A percentile compares a stretch with the other conserved stretches of the same genome.
phyloP scores from a whole-genome alignment of 73 alveolate species.

The Tetrahymena thermophila region DNA sequence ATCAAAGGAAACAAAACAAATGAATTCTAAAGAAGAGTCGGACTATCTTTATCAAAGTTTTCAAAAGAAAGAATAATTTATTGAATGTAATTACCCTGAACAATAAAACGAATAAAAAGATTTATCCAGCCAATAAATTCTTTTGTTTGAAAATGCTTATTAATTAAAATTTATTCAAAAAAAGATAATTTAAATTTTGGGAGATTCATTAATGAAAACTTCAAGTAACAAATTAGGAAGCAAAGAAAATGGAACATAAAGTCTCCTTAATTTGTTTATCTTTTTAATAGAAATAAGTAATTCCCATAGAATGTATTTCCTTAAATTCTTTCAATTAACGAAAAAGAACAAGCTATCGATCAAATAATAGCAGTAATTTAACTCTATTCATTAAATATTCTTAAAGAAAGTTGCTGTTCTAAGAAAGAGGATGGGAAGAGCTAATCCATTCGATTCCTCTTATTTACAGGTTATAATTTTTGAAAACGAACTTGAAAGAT shows the following conservation, averaged over 20 bases:
- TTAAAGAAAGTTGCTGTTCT: background rate
- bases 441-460: background rate
- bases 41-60: background rate
- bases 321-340: background rate
- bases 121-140: background rate
- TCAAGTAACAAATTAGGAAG: background rate
- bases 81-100: too few species aligned
- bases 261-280: background rate
- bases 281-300: background rate
- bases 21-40: background rate
- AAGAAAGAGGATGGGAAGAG: background rate
- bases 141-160: background rate
- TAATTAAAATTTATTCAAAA: background rate
- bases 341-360: background rate
- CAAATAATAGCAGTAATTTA: background rate
- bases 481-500: background rate
- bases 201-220: background rate
- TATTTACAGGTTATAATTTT: background rate
- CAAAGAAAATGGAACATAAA: background rate
- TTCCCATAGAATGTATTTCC: background rate
- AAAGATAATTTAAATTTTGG: background rate
- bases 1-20: background rate
- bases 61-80: background rate
- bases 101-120: too few species aligned
- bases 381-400: background rate